Conservation (phyloP, 1,284 basidiomycete species). For the Hemileia vastatrix region DNA sequence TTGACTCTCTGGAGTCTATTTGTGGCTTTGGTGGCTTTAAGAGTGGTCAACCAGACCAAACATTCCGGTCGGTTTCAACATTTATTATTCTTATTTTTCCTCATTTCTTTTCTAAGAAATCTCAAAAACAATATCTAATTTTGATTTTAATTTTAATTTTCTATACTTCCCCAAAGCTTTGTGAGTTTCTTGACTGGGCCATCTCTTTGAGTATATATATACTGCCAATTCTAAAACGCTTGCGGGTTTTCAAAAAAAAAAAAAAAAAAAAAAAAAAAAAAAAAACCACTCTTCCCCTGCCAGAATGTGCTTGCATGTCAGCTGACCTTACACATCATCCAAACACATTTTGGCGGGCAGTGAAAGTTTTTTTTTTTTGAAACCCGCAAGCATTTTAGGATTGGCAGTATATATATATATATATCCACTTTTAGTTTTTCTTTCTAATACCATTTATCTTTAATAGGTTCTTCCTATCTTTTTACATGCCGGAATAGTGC, state of each 20-base stretch:
- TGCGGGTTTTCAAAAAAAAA: neutral
- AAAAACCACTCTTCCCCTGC: too few species aligned
- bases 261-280: too few species aligned
- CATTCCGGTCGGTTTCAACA: constrained; percentile 1
- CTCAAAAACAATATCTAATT: neutral
- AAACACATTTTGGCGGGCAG: too few species aligned
- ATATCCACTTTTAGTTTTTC: too few species aligned
- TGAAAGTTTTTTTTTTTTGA: too few species aligned
- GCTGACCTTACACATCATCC: too few species aligned
- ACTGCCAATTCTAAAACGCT: neutral
- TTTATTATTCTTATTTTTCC: neutral
- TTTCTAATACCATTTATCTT: too few species aligned
- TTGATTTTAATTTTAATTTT: neutral
- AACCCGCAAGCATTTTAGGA: too few species aligned
- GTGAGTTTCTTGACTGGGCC: constrained; percentile 1
- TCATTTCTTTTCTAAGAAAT: neutral
- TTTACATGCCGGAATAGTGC: constrained; percentile 14
- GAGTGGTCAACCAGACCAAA: constrained; percentile 18
- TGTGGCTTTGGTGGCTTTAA: constrained; percentile 21
- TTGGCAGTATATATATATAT: too few species aligned
- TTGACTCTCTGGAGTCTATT: constrained; percentile 12
- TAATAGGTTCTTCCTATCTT: constrained; percentile 13
- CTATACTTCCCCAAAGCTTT: constrained; percentile 4
- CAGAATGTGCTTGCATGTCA: too few species aligned
- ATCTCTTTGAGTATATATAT: neutral